Evolutionary conservation across 352 stramenopile genomes (phyloP), one percentile per base, ranked within the genome.

Genomic region (Peronospora farinosa): DNA sequence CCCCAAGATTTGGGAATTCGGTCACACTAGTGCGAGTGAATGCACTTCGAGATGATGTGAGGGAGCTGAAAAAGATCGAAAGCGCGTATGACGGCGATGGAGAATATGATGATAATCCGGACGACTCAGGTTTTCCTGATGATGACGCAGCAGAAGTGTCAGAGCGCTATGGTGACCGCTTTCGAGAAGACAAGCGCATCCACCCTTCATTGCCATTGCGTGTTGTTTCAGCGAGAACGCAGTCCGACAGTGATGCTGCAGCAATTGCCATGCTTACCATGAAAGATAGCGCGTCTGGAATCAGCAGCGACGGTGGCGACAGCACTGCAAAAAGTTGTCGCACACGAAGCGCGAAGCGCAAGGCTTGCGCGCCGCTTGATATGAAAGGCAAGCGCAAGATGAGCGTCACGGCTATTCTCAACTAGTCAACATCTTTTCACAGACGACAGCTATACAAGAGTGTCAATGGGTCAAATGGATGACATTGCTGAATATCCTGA

Each of bases 351-450:
- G 61, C 65, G 31, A 88, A 86, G 65, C 78, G 80, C 45, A 88
- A 91, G 54, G 80, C 78, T 12, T 84, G 65, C 36, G 73, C 66
- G n/a, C 75, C 75, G 25, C 55, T 88, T 40, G 37, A 69, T 35
- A 61, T 77, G 60, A 64, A 69, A 49, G 54, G 78, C 33, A 92
- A 88, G 72, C 76, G 82, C 60, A 93, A 93, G 63, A 93, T 93
- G 83, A 90, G 80, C 46, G 81, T 93, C 37, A 83, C 83, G 13
- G 85, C 80, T 38, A 91, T 93, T 69, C 73, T 93, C 48, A 93
- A 93, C 65, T 93, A 78, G 59, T 32, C 28, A 52, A 4, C 41
- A 4, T 13, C 33, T 44, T 27, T 21, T 30, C 40, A 28, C 25
- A 17, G 40, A 54, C 28, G 25, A 28, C 16, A 42, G 47, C 27